These are phyloP conservation scores for Exidia glandulosa DNA, from an alignment of 768 basidiomycete species.

Conservation along the genomic window DNA sequence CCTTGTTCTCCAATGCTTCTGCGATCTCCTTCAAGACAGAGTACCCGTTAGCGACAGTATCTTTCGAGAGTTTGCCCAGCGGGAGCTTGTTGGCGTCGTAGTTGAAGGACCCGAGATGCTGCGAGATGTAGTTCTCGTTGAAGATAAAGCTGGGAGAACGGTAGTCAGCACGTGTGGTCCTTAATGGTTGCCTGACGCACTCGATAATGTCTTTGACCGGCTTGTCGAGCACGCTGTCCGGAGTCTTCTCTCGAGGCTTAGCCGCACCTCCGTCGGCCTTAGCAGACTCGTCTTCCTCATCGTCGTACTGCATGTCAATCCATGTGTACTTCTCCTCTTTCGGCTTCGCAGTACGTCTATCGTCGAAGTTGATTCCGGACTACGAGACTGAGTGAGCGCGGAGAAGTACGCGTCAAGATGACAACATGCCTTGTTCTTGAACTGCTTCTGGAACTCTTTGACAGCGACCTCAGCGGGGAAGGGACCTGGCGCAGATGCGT, in stretches of 20 bases:
- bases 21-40: slow-evolving; percentile 39
- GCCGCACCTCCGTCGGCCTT: slow-evolving; percentile 12
- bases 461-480: slow-evolving; percentile 29
- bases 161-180: not conserved
- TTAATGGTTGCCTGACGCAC: not conserved
- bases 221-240: slow-evolving; percentile 31
- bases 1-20: slow-evolving; percentile 39
- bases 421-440: slow-evolving; percentile 32
- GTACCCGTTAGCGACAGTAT: slow-evolving; percentile 49
- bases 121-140: slow-evolving; percentile 25
- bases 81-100: slow-evolving; percentile 57
- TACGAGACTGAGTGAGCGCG: too few relatives aligned
- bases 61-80: slow-evolving; percentile 28
- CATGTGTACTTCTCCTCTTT: not conserved
- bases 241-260: slow-evolving; percentile 23
- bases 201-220: not conserved
- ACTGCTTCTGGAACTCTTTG: slow-evolving; percentile 47
- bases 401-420: not conserved
- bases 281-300: slow-evolving; percentile 16
- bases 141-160: not conserved
- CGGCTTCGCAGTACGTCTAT: not conserved
- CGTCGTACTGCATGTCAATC: slow-evolving; percentile 22
- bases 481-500: slow-evolving; percentile 29
- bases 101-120: slow-evolving; percentile 45
- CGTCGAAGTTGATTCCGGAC: not conserved